Evolutionary conservation across 2,329 filamentous ascomycete genomes (phyloP).

Genomic region (Hyphodiscus sp.): DNA sequence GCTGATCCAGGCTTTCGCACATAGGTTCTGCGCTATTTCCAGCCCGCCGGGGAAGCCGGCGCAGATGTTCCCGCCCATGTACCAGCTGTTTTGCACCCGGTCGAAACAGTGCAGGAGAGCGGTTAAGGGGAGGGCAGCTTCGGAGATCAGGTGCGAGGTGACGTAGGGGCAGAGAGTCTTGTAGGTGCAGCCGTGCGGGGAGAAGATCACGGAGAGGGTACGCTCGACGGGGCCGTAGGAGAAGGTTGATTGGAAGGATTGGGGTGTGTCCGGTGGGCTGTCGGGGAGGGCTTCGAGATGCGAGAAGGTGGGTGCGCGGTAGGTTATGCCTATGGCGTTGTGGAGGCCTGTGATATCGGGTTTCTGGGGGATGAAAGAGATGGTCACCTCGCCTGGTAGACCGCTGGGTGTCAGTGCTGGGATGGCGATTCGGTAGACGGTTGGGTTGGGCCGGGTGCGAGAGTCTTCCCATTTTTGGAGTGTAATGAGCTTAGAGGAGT

Average conservation of each 20-base stretch:
- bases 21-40: conserved; percentile 47
- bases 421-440: conserved; percentile 40
- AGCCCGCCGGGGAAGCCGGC: conserved; percentile 50
- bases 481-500: conserved; percentile 39
- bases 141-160: conserved; percentile 47
- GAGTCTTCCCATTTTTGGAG: conserved; percentile 43
- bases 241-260: conserved; percentile 21
- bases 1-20: conserved; percentile 52
- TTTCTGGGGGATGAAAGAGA: conserved; percentile 59
- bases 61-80: conserved; percentile 52
- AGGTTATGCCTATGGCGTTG: conserved; percentile 66
- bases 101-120: conserved; percentile 61
- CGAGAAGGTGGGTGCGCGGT: conserved; percentile 40
- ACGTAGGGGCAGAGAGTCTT: conserved; percentile 48
- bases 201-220: conserved; percentile 56
- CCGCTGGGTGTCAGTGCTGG: conserved; percentile 46
- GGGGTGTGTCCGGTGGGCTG: conserved; percentile 20
- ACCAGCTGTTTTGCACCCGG: conserved; percentile 52
- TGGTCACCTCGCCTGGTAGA: conserved; percentile 59
- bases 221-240: conserved; percentile 32
- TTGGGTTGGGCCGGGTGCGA: conserved; percentile 23
- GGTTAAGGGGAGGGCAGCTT: conserved; percentile 54
- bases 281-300: conserved; percentile 3
- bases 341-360: conserved; percentile 55
- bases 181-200: conserved; percentile 56